These are phyloP conservation scores for Vaccinium corymbosum DNA, from an alignment of 148 eudicot species.

Conservation along the genomic window DNA sequence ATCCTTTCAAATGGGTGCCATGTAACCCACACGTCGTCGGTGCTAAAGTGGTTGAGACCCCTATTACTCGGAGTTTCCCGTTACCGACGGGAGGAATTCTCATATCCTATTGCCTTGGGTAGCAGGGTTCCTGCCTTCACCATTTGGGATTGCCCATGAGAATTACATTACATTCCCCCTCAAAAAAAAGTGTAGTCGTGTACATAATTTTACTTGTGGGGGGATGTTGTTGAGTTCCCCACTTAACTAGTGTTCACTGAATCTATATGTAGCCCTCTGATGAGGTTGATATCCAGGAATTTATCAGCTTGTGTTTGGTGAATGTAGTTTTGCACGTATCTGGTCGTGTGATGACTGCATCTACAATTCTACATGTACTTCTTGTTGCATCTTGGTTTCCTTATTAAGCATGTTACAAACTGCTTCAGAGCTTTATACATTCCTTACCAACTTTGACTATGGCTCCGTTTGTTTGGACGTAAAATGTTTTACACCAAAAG, in stretches of 20 bases:
- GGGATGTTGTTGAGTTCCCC: not conserved
- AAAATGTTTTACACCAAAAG: too few species aligned
- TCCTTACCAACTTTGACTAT: not conserved
- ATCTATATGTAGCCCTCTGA: not conserved
- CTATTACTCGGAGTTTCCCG: constrained; percentile 23
- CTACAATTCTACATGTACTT: not conserved
- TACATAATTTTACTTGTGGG: not conserved
- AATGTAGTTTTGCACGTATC: not conserved
- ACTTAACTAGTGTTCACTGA: not conserved
- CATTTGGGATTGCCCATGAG: constrained; percentile 51
- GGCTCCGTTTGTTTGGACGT: too few species aligned
- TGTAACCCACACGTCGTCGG: not conserved
- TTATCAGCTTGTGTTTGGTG: not conserved
- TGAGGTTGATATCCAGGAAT: not conserved
- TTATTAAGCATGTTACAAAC: not conserved
- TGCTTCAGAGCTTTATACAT: not conserved
- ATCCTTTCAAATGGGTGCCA: not conserved
- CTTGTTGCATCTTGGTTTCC: not conserved
- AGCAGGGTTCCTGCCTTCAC: constrained; percentile 39
- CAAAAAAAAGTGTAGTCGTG: not conserved
- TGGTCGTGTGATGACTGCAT: not conserved
- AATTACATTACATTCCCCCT: constrained; percentile 22
- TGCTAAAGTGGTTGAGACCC: constrained; percentile 17
- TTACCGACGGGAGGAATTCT: constrained; percentile 19
- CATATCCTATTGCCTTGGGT: constrained; percentile 53